phyloP scores from a whole-genome alignment of 176 grass and related monocot species.

The Avena sativa region DNA sequence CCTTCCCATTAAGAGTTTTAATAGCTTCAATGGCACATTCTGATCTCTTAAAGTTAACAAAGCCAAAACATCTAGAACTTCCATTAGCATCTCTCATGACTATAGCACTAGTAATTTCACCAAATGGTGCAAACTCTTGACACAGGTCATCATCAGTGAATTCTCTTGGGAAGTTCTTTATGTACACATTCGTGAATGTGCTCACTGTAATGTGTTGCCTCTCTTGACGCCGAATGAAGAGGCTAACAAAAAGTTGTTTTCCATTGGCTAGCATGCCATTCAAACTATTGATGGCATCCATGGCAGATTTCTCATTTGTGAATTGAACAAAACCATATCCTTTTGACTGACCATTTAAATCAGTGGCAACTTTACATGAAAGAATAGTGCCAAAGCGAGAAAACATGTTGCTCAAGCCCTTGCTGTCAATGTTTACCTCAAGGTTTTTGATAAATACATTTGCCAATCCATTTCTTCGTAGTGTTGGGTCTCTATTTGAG shows the following conservation, averaged over 20 bases:
- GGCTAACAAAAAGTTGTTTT: constrained; percentile 47
- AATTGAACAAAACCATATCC: constrained; percentile 63
- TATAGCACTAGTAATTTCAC: constrained; percentile 52
- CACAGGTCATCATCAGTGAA: constrained; percentile 47
- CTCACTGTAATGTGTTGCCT: background rate
- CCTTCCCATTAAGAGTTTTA: constrained; percentile 45
- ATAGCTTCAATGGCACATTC: constrained; percentile 45
- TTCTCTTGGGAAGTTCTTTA: constrained; percentile 51
- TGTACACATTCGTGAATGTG: constrained; percentile 56
- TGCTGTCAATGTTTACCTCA: constrained; percentile 50
- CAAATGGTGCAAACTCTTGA: constrained; percentile 43
- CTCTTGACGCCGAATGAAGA: constrained; percentile 29
- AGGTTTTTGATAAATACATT: constrained; percentile 68
- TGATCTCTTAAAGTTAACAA: constrained; percentile 57
- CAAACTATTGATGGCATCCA: constrained; percentile 44
- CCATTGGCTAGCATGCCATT: constrained; percentile 56
- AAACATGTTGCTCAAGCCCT: constrained; percentile 44
- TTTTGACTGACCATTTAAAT: constrained; percentile 46
- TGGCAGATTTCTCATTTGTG: constrained; percentile 37
- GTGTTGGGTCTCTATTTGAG: constrained; percentile 50
- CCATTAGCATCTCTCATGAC: constrained; percentile 50
- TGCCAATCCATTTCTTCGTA: constrained; percentile 39
- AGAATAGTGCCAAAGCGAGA: constrained; percentile 43
- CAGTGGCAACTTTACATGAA: constrained; percentile 58
- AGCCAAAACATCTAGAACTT: constrained; percentile 55